Percentiles rank a stretch among this genome's conserved stretches.
These are phyloP conservation scores for Aspergillus sp. DNA, from an alignment of 2,329 filamentous ascomycete genomes.

Conservation along the genomic window DNA sequence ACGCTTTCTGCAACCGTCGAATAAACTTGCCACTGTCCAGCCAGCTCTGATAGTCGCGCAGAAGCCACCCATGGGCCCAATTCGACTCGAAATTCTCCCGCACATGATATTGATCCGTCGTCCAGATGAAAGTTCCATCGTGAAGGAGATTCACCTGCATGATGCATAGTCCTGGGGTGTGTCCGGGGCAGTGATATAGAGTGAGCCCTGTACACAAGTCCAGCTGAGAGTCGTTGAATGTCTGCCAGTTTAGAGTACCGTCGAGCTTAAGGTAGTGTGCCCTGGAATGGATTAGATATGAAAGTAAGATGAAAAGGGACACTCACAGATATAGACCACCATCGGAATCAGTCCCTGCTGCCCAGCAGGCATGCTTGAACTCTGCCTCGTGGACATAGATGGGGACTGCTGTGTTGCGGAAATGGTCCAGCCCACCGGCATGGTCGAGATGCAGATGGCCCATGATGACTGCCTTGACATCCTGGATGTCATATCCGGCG, in stretches of 20 bases:
- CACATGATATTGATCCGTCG: constrained; percentile 10
- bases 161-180: constrained; percentile 6
- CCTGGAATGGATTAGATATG: no score
- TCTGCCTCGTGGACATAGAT: constrained; percentile 11
- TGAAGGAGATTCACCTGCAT: constrained; percentile 10
- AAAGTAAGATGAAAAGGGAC: no score
- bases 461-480: constrained; percentile 8
- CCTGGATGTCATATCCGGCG: constrained; percentile 5
- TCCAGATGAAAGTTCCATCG: constrained; percentile 8
- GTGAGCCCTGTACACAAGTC: constrained; percentile 11
- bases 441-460: constrained; percentile 10
- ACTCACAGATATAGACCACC: constrained; percentile 6
- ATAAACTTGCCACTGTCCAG: constrained; percentile 29
- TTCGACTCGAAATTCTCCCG: constrained; percentile 22
- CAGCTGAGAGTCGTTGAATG: constrained; percentile 5
- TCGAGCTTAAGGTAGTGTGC: constrained; percentile 13
- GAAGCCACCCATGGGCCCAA: constrained; percentile 32
- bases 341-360: constrained; percentile 8
- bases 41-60: constrained; percentile 35
- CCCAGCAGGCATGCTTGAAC: constrained; percentile 5
- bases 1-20: constrained; percentile 23
- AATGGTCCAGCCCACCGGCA: constrained; percentile 7
- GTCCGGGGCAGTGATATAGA: constrained; percentile 6
- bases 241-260: constrained; percentile 5
- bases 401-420: constrained; percentile 5